Conservation (phyloP, 2,329 filamentous ascomycete genomes). For the Aureobasidium uvarum region DNA sequence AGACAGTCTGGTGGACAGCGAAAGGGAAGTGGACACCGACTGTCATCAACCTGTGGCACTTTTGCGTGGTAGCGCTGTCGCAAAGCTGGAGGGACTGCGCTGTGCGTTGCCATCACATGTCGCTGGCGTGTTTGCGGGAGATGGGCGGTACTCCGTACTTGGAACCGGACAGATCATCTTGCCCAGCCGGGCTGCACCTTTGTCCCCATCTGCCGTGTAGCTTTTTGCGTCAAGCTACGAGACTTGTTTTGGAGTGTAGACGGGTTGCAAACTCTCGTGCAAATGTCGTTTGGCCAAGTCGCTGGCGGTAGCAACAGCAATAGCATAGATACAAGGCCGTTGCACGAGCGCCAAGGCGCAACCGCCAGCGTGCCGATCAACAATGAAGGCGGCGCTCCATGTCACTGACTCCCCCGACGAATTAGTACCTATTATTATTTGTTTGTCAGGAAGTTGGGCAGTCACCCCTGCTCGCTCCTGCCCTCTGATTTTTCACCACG, state of each 20-base stretch:
- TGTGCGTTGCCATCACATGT: not conserved
- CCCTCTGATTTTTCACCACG: constrained; percentile 27
- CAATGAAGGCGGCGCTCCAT: constrained; percentile 11
- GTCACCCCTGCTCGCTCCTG: constrained; percentile 24
- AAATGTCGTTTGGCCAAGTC: not conserved
- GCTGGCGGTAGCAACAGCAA: not conserved
- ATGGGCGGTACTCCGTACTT: constrained; percentile 13
- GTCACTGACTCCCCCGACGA: not conserved
- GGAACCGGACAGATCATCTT: constrained; percentile 7
- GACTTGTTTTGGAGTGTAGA: not conserved
- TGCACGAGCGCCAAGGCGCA: constrained; percentile 21
- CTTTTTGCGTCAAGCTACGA: not conserved
- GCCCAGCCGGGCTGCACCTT: not conserved
- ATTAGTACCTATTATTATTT: constrained; percentile 6
- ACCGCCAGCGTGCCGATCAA: constrained; percentile 22
- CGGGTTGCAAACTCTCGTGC: not conserved
- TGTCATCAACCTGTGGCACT: not conserved
- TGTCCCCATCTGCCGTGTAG: not conserved
- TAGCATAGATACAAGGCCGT: constrained; percentile 16
- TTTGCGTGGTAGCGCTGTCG: not conserved
- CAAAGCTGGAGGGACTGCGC: not conserved
- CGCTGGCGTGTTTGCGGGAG: constrained; percentile 1
- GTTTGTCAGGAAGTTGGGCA: constrained; percentile 24
- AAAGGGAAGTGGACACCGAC: not conserved
- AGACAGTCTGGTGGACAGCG: not conserved